Base-by-base conservation (phyloP, 2,329 filamentous ascomycete species). In the Fonsecaea monophora region DNA sequence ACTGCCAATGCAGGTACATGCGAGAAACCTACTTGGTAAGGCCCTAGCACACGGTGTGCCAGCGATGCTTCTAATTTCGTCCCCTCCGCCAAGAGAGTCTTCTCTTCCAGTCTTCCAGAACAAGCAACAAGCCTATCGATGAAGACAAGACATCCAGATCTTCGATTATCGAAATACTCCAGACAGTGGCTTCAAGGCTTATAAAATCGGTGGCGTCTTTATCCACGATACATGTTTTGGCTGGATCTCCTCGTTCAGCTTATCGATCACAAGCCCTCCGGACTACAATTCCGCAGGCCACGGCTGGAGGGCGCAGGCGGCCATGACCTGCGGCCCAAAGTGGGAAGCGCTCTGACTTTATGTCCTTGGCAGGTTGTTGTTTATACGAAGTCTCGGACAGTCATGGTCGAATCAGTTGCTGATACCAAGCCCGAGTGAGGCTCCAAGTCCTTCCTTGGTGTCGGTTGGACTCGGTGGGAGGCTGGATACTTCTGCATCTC, bases 1-100 rank as follows among this genome's bases (percentile, higher is more conserved):
- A 4, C 25, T 13, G 15, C 40, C n/a, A 45, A 61, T 61, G 59
- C 59, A 61, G 59, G 59, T 53, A 61, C 59, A 21, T 9, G 8
- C 40, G 40, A 18, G 9, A 25, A 25, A 25, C 25, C 25, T 25
- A 25, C 25, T 25, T 25, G 25, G 25, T 25, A 25, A 25, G 25
- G 25, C 2, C 25, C 25, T 25, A 15, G 30, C 34, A 37, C 53
- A 55, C 25, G 5, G 25, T 9, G 1, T 42, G 45, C 59, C 18
- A 4, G 35, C 40, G 15, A 42, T 10, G 40, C 18, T 61, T 9
- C 59, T 54, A 61, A 50, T 61, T 61, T 42, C 59, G 50, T 61
- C 59, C 10, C 32, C 6, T 9, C 35, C 34, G 48, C 34, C 59
- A n/a, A 61, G 48, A 34, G 18, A 38, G 42, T 35, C 25, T 25